A percentile compares a stretch with the other conserved stretches of the same genome.
phyloP scores from a whole-genome alignment of 306 rosid genomes.

The Albizia julibrissin region DNA sequence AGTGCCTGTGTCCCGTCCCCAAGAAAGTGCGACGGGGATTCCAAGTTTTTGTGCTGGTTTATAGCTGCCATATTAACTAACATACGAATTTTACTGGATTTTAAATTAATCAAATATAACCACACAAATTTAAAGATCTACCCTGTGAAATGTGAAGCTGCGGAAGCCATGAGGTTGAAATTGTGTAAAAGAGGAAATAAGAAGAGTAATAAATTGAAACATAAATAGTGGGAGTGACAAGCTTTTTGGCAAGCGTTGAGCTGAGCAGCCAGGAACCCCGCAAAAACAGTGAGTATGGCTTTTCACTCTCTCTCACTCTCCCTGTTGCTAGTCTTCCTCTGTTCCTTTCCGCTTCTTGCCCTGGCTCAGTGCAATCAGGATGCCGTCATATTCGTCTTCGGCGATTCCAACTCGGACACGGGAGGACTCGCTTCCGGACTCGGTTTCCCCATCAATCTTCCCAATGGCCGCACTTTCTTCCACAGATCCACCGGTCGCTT shows the following conservation, averaged over 20 bases:
- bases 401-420: constrained; percentile 97
- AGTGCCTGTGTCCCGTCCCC: neutral
- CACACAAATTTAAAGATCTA: neutral
- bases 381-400: constrained; percentile 70
- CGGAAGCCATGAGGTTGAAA: neutral
- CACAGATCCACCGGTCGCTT: constrained; percentile 82
- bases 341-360: neutral
- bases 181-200: neutral
- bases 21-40: neutral
- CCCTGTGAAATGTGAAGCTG: neutral
- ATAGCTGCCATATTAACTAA: neutral
- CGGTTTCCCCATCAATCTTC: constrained; percentile 71
- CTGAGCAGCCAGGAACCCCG: neutral
- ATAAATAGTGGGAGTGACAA: neutral
- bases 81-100: neutral
- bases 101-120: neutral
- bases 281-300: neutral
- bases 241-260: neutral
- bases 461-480: constrained; percentile 88
- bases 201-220: neutral
- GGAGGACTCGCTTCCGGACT: constrained; percentile 92
- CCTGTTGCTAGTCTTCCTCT: neutral
- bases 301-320: constrained; percentile 4
- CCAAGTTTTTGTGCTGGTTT: neutral
- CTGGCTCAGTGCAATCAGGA: constrained; percentile 31